Evolutionary conservation across 2,329 filamentous ascomycete species (phyloP), one percentile per base, ranked within the genome.

Genomic region (Aspergillus sp.): DNA sequence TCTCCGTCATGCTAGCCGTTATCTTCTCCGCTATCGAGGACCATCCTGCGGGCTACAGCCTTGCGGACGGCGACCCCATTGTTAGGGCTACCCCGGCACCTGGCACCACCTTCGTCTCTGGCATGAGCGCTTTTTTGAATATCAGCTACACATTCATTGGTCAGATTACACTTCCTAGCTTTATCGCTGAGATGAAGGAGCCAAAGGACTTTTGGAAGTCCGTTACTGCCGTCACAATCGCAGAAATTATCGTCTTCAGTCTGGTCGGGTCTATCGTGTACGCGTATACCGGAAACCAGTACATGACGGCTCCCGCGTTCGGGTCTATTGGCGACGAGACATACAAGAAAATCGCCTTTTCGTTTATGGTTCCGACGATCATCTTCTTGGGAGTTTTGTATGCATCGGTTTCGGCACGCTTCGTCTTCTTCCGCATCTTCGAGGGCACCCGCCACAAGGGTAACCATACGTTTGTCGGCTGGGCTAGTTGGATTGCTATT

Each of bases 61-160:
- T 83, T 0, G 80, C 80, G 4, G 76, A 76, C 6, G 91, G 91
- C 1, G 83, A 87, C 6, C 89, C 90, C 0, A 83, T 85, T 7
- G 89, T 95, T 6, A 87, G 88, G 0, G 87, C 87, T 0, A 74
- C 93, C 22, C 91, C 93, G 0, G 77, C 87, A 3, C 76, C 82
- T 2, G 86, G 89, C 19, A 96, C 92, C 0, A 91, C 90, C 0
- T 97, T 96, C 68, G 91, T 96, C 3, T 81, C 84, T 3, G 93
- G 89, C 23, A 89, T 96, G 84, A 92, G 88, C 57, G 93, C 93
- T 0, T 97, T 97, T 78, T 84, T 97, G 75, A 97, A 97, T 78
- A 97, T 97, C 73, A 92, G 89, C 78, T 97, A 97, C 76, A 97
- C 93, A 0, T 97, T 97, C 74, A 97, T 97, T 68, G 93, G 93